Base-by-base conservation (phyloP, 495 filamentous ascomycete species). In the Alectoria sarmentosa region DNA sequence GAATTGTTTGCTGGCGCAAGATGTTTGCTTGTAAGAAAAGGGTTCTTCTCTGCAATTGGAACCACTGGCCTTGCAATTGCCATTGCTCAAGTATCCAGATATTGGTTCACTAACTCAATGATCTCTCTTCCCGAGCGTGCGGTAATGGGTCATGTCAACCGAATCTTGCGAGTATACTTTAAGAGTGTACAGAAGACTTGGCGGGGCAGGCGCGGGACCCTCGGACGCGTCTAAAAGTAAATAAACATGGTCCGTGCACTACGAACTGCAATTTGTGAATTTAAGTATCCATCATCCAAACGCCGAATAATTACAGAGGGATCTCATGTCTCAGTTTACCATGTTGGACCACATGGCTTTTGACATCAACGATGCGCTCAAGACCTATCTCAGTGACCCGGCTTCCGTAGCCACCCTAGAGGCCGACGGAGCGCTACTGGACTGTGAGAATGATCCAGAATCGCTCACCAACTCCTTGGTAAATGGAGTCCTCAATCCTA, bases 341-440 rank as follows among this genome's bases (percentile, higher is more conserved):
- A 64, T 64, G 62, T 39, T 21, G 72, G 80, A 83, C 60, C 78
- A 79, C 65, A 79, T 90, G 69, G 84, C 86, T 65, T 99, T 98
- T 76, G 90, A 98, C 74, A 89, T 99, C 75, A 97, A 96, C 76
- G 87, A 94, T 72, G 88, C 91, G 66, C 87, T 98, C 76, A 97
- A 96, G 80, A 83, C 89, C 72, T 98, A 99, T 76, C 88, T 96
- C 80, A 90, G 89, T 78, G 91, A 96, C 76, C 95, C 95, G 3
- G 79, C 86, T 54, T 83, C 83, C 48, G 84, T 98, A 42, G 82
- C 88, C 6, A 96, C 91, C n/a, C 84, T 88, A 38, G 92, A 96
- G 73, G 94, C 93, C 34, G 89, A 96, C 69, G 74, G 86, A 38
- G 87, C 87, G 58, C 83, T 99, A 48, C 77, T 92, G 62, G 94